A percentile compares a stretch with the other conserved stretches of the same genome.
Conservation (phyloP, 2,329 filamentous ascomycete genomes). For the Botrytis squamosa region DNA sequence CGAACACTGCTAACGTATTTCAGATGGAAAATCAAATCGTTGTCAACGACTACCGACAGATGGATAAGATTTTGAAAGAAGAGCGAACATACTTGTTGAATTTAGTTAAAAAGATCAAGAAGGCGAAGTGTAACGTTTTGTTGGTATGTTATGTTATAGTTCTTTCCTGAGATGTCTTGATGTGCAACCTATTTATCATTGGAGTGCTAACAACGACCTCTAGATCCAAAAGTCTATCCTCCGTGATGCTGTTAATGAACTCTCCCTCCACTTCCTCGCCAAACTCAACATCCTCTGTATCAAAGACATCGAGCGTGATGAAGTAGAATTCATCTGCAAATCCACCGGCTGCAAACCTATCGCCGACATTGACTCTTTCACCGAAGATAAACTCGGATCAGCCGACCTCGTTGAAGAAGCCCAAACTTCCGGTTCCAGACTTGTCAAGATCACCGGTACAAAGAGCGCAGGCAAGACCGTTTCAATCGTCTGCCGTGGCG, state of each 20-base stretch:
- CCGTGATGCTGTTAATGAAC: slow-evolving; percentile 94
- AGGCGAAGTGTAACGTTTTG: slow-evolving; percentile 94
- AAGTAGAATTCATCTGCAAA: slow-evolving; percentile 99
- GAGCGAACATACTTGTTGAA: slow-evolving; percentile 97
- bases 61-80: slow-evolving; percentile 99
- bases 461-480: slow-evolving; percentile 84
- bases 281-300: slow-evolving; percentile 94
- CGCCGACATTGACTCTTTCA: slow-evolving; percentile 97
- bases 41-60: slow-evolving; percentile 98
- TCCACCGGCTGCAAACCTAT: slow-evolving; percentile 98
- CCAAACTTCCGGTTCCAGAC: slow-evolving; percentile 80
- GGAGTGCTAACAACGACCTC: slow-evolving; percentile 44
- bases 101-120: slow-evolving; percentile 99
- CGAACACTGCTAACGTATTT: slow-evolving; percentile 27
- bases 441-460: slow-evolving; percentile 93
- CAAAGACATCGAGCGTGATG: slow-evolving; percentile 98
- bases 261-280: slow-evolving; percentile 94
- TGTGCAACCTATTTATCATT: neutral
- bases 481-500: slow-evolving; percentile 89
- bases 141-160: slow-evolving; percentile 14
- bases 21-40: slow-evolving; percentile 99
- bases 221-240: slow-evolving; percentile 99
- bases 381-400: slow-evolving; percentile 93
- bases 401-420: slow-evolving; percentile 94
- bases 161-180: neutral